Evolutionary conservation across 192 early-diverging fungal genomes (phyloP), one percentile per base, ranked within the genome.

Genomic region (Linnemannia hyalina): DNA sequence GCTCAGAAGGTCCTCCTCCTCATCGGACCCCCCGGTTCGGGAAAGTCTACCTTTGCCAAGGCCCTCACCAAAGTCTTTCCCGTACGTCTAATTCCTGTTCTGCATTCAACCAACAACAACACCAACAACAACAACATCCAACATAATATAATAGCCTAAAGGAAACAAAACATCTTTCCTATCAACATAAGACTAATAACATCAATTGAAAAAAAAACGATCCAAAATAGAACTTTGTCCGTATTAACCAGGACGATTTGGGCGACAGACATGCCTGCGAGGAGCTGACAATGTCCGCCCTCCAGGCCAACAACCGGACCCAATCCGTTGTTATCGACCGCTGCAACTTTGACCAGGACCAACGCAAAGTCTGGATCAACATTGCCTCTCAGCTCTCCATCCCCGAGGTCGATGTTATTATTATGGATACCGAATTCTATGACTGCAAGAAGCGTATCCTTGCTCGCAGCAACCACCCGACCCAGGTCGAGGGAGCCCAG

Each of bases 171-270:
- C 3, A 26, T 0, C 44, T 49, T 6, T n/a, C 22, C 42, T 49
- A 9, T 73, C 20, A 40, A 40, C 38, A 6, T 3, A 40, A 3
- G 38, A 1, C 44, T 11, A 46, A 46, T 8, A 60, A 80, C 38
- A 40, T 40, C 38, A 40, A 40, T 40, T 40, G 38, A 40, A 40
- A 40, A 40, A 40, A 40, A 40, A 40, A 40, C 38, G 4, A 3
- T 40, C 38, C 38, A 40, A 40, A 40, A 72, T 84, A 92, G 85
- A 81, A 89, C 9, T 96, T 92, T 91, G 88, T 90, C 80, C 89
- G 94, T 69, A 91, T 96, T 46, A 96, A 94, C 82, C 95, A 96
- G 89, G 95, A 96, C 83, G 94, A 96, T 77, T 86, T 94, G 54
- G 93, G 92, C 38, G 90, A 90, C 72, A 91, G 95, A 52, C 88